phyloP scores from a whole-genome alignment of 345 rosid genomes.

The Zanthoxylum bungeanum region DNA sequence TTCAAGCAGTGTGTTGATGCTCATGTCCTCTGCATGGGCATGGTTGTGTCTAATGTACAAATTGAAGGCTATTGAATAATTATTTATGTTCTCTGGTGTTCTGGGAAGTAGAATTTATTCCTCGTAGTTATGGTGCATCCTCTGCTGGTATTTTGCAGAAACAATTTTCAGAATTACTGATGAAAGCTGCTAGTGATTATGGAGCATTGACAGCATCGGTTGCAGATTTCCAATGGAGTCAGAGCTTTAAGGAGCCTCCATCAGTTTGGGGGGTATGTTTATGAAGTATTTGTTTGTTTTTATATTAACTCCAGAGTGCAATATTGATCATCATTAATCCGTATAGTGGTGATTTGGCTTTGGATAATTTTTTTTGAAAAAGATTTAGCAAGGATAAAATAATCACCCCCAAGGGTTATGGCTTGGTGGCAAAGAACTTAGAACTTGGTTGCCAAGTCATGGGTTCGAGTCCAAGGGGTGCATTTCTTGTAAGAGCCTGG shows the following conservation, averaged over 20 bases:
- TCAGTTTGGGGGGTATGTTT: slow-evolving; percentile 93
- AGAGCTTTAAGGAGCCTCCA: slow-evolving; percentile 96
- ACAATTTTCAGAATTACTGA: slow-evolving; percentile 94
- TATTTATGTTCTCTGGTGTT: neutral
- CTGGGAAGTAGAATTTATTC: neutral
- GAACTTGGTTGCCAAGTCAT: too few relatives aligned
- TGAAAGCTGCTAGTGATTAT: slow-evolving; percentile 98
- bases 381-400: neutral
- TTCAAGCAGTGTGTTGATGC: neutral
- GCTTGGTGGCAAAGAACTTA: too few relatives aligned
- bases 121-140: neutral
- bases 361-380: neutral
- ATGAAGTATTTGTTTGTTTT: slow-evolving; percentile 1
- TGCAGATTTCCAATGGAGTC: slow-evolving; percentile 95
- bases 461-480: too few relatives aligned
- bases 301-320: neutral
- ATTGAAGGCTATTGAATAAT: neutral
- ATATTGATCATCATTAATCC: neutral
- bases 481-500: too few relatives aligned
- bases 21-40: neutral
- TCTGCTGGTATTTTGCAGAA: slow-evolving; percentile 51
- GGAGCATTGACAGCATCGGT: slow-evolving; percentile 91
- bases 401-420: too few relatives aligned
- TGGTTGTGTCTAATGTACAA: neutral
- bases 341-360: neutral